Evolutionary conservation across 2,329 filamentous ascomycete species (phyloP).

Genomic region (Trichophyton mentagrophytes): DNA sequence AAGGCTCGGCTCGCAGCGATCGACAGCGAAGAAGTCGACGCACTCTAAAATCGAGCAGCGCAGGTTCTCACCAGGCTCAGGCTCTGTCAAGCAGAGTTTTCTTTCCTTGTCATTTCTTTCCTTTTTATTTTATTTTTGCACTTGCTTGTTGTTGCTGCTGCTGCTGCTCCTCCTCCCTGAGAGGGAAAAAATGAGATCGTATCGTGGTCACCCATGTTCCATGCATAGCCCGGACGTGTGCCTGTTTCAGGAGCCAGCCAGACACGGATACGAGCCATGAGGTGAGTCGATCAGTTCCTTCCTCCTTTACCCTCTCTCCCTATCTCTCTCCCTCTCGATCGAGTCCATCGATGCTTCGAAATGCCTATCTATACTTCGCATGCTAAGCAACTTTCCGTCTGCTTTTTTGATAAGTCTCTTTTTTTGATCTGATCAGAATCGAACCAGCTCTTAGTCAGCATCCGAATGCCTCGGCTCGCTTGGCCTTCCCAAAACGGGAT

Average conservation of each 20-base stretch:
- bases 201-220: neutral
- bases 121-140: neutral
- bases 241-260: conserved; percentile 1
- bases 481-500: neutral
- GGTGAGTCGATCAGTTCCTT: neutral
- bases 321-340: neutral
- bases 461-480: neutral
- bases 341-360: too few species aligned
- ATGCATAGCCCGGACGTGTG: neutral
- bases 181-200: neutral
- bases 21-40: neutral
- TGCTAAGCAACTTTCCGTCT: too few species aligned
- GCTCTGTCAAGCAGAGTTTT: neutral
- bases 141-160: neutral
- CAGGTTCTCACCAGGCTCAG: neutral
- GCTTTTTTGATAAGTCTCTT: neutral
- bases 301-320: neutral
- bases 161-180: neutral
- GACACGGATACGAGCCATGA: neutral
- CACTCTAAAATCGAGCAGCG: neutral
- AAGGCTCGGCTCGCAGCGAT: conserved; percentile 3
- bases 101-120: neutral
- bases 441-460: neutral
- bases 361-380: neutral
- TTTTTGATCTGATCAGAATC: neutral